Evolutionary conservation across 768 basidiomycete species (phyloP), one percentile per base, ranked within the genome.

Genomic region (Phaeolepiota aurea): DNA sequence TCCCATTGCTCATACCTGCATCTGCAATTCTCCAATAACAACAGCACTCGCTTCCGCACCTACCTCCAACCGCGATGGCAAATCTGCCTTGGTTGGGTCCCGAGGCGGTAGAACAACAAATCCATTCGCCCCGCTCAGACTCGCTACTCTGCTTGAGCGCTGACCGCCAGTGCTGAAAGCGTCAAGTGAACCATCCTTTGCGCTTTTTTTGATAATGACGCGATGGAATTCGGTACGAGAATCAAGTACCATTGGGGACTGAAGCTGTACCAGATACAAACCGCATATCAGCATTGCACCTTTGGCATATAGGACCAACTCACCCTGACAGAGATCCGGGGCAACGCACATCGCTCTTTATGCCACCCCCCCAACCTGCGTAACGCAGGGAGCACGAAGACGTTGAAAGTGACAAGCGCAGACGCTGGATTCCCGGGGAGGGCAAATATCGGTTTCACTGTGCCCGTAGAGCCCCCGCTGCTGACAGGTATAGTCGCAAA

Each of bases 401-500:
- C 55, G 50, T 87, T 72, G 60, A 91, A 91, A 4, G 79, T 88
- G 10, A 91, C 88, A 14, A 94, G 68, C 12, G 90, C 90, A 3
- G 82, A 82, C 0, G 90, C 90, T 0, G 90, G 90, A 55, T 93
- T 92, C 1, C 90, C 90, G 0, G 90, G 90, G 1, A 94, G 72
- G 0, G 87, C 88, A 52, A 94, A 93, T 9, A 88, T 52, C 3
- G 80, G 79, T 49, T 82, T 87, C 20, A 56, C 53, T 5, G 44
- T 40, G n/a, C 25, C 52, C 4, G 47, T 57, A n/a, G 54, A 52
- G 3, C 56, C 49, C 5, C 13, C 48, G 1, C 54, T 48, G 9
- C 12, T 18, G 4, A 61, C 52, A 0, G 84, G 82, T 18, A 91
- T 69, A 10, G 77, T 84, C 1, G 89, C 90, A 47, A 93, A 92